Evolutionary conservation across 2,329 filamentous ascomycete genomes (phyloP).

Genomic region (Botryotinia calthae): DNA sequence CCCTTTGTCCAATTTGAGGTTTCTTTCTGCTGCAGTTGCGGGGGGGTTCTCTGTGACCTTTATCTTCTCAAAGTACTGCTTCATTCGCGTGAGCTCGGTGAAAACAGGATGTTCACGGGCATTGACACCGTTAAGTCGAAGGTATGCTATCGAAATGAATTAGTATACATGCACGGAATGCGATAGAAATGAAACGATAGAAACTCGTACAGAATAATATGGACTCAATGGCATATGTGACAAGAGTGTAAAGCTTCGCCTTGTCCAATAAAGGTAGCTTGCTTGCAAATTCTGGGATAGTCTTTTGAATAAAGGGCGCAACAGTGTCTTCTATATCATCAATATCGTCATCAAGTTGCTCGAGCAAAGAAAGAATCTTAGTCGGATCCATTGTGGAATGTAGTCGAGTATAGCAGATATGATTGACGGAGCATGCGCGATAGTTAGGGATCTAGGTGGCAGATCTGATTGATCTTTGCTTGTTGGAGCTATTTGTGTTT

Average conservation of each 20-base stretch:
- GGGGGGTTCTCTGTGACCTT: constrained; percentile 67
- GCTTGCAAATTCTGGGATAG: constrained; percentile 65
- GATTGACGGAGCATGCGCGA: background rate
- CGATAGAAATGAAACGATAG: background rate
- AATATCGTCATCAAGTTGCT: constrained; percentile 69
- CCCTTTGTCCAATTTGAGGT: constrained; percentile 64
- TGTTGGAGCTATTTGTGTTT: constrained; percentile 7
- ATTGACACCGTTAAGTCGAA: constrained; percentile 75
- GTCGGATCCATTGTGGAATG: constrained; percentile 43
- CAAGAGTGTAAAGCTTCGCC: constrained; percentile 87
- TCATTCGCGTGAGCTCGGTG: constrained; percentile 79
- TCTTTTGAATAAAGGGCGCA: constrained; percentile 65
- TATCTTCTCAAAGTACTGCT: constrained; percentile 91
- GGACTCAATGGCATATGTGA: constrained; percentile 87
- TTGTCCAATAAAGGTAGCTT: constrained; percentile 91
- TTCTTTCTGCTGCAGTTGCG: constrained; percentile 30
- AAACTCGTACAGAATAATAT: constrained; percentile 71
- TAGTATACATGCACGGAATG: background rate
- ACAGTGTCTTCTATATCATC: constrained; percentile 75
- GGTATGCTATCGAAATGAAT: constrained; percentile 53
- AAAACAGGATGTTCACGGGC: constrained; percentile 84
- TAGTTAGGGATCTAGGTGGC: background rate
- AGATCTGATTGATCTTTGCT: background rate
- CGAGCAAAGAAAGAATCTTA: constrained; percentile 35
- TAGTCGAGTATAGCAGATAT: background rate